Conservation (phyloP, 129 eudicot species). For the Centrapalus pauciflorus region DNA sequence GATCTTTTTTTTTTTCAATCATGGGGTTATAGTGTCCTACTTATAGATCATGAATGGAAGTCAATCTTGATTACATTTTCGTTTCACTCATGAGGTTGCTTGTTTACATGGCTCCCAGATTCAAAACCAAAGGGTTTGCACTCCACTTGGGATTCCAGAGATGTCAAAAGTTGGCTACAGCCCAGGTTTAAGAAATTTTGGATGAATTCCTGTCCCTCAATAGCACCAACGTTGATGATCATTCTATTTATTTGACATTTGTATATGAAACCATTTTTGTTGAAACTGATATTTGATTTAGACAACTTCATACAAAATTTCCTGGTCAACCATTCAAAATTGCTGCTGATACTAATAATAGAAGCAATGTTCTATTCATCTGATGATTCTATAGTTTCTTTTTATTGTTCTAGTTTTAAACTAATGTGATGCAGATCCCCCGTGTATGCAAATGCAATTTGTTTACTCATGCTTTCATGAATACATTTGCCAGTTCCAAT, state of each 20-base stretch:
- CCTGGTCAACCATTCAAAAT: slow-evolving; percentile 22
- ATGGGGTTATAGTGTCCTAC: not conserved
- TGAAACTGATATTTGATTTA: slow-evolving; percentile 25
- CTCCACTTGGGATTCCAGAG: slow-evolving; percentile 19
- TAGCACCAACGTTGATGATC: slow-evolving; percentile 23
- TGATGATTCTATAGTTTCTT: not conserved
- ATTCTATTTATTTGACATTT: slow-evolving; percentile 17
- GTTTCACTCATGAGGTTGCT: not conserved
- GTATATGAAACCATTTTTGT: slow-evolving; percentile 38
- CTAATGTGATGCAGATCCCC: slow-evolving; percentile 5
- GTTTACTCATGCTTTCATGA: not conserved
- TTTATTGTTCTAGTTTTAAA: not conserved
- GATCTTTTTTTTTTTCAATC: not conserved
- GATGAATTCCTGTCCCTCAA: slow-evolving; percentile 21
- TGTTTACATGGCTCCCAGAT: slow-evolving; percentile 36
- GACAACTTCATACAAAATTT: slow-evolving; percentile 25
- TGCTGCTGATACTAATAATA: slow-evolving; percentile 28
- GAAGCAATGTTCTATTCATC: slow-evolving; percentile 15
- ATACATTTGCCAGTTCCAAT: not conserved
- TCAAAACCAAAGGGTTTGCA: slow-evolving; percentile 22
- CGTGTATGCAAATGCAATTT: not conserved
- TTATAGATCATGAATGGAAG: not conserved
- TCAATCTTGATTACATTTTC: not conserved
- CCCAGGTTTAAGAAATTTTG: slow-evolving; percentile 30
- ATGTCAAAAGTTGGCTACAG: slow-evolving; percentile 25